phyloP scores from a whole-genome alignment of 768 basidiomycete species.

The Boletus pseudopeckii region DNA sequence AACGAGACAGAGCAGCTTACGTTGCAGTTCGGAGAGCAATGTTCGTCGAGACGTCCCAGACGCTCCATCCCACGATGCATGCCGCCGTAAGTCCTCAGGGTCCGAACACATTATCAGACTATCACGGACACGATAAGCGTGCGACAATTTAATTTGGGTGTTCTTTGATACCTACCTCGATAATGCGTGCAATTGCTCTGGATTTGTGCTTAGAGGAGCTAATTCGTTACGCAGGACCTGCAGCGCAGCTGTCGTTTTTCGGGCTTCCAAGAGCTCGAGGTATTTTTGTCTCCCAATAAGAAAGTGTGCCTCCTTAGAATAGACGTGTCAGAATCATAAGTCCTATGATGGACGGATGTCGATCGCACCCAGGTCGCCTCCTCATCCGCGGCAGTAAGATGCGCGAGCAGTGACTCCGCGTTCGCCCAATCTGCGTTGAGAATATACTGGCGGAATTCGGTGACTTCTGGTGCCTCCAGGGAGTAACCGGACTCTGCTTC shows the following conservation, averaged over 20 bases:
- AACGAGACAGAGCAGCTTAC: slow-evolving; percentile 41
- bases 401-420: slow-evolving; percentile 66
- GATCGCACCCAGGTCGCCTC: slow-evolving; percentile 62
- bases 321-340: slow-evolving; percentile 19
- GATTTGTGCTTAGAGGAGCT: slow-evolving; percentile 74
- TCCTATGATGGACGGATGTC: slow-evolving; percentile 23
- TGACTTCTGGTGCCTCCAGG: slow-evolving; percentile 74
- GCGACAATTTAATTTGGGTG: slow-evolving; percentile 8
- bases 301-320: slow-evolving; percentile 71
- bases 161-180: slow-evolving; percentile 62
- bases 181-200: slow-evolving; percentile 79
- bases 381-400: slow-evolving; percentile 65
- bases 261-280: slow-evolving; percentile 83
- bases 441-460: slow-evolving; percentile 77
- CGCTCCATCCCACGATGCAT: slow-evolving; percentile 89
- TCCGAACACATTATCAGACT: slow-evolving; percentile 94
- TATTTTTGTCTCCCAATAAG: slow-evolving; percentile 95
- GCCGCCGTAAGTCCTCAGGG: slow-evolving; percentile 73
- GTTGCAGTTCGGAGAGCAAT: slow-evolving; percentile 77
- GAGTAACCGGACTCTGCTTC: slow-evolving; percentile 92
- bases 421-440: slow-evolving; percentile 77
- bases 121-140: slow-evolving; percentile 14
- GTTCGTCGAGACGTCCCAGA: slow-evolving; percentile 71
- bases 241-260: slow-evolving; percentile 76
- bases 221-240: slow-evolving; percentile 85